Percentiles rank a stretch among this genome's conserved stretches.
Conservation (phyloP, 2,329 filamentous ascomycete genomes). For the Ascochyta koolunga region DNA sequence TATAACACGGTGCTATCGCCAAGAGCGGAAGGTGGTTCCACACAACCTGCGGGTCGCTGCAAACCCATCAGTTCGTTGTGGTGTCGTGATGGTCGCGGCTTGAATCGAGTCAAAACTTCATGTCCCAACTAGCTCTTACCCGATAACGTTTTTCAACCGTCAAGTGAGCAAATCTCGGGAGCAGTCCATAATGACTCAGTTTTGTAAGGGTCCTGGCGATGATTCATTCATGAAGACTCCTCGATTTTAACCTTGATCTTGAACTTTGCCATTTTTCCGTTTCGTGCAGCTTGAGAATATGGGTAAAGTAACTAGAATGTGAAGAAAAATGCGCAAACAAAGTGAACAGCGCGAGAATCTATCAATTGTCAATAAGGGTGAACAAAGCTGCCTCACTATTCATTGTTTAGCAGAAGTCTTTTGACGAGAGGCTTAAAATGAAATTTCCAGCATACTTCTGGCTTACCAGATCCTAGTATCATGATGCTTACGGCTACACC, state of each 20-base stretch:
- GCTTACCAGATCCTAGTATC: too few species aligned
- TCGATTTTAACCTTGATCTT: not conserved
- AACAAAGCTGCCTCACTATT: too few species aligned
- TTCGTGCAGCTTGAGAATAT: too few species aligned
- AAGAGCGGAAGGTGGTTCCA: constrained; percentile 12
- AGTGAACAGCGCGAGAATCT: too few species aligned
- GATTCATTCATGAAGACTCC: not conserved
- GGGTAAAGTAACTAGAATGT: too few species aligned
- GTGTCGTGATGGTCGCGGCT: constrained; percentile 10
- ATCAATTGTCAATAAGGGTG: too few species aligned
- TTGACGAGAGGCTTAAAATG: too few species aligned
- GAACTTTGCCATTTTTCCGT: too few species aligned
- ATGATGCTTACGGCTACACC: too few species aligned
- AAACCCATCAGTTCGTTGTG: constrained; percentile 2
- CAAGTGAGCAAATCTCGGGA: not conserved
- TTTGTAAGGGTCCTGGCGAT: not conserved
- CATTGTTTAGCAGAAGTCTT: too few species aligned
- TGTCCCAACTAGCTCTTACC: not conserved
- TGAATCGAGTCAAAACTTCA: not conserved
- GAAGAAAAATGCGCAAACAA: too few species aligned
- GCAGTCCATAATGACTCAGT: not conserved
- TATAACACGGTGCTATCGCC: not conserved
- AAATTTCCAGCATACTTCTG: too few species aligned
- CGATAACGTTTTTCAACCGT: not conserved
- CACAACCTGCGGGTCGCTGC: constrained; percentile 6